These are phyloP conservation scores for Colletotrichum ledebouriae DNA, from an alignment of 2,329 filamentous ascomycete genomes.

Conservation along the genomic window DNA sequence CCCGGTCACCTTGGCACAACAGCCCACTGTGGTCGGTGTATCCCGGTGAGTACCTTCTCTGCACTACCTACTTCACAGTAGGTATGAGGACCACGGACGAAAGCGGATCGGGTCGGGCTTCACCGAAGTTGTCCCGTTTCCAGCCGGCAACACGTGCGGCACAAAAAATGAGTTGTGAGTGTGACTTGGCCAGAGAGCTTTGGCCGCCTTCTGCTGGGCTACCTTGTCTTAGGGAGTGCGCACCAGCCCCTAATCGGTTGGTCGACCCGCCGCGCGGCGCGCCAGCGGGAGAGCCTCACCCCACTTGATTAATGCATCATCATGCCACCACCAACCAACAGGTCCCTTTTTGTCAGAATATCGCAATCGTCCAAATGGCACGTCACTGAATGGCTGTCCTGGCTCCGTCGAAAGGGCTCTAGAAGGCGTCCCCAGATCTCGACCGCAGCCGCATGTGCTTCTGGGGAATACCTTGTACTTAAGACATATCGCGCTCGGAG, in stretches of 20 bases:
- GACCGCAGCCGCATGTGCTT: constrained; percentile 19
- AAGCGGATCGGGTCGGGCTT: not conserved
- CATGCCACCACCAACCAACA: constrained; percentile 43
- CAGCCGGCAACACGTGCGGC: not conserved
- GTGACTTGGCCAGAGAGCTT: no score
- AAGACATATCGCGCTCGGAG: constrained; percentile 28
- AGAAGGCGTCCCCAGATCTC: constrained; percentile 37
- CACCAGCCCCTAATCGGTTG: constrained; percentile 9
- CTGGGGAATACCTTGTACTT: constrained; percentile 19
- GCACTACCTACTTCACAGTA: not conserved
- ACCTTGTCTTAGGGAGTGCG: no score
- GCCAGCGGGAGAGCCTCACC: constrained; percentile 39
- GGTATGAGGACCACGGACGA: not conserved
- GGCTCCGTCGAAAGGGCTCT: constrained; percentile 23
- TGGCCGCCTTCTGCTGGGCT: no score
- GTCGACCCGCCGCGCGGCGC: constrained; percentile 10
- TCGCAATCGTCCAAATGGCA: constrained; percentile 31
- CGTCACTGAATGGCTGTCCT: constrained; percentile 38
- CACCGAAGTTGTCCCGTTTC: constrained; percentile 1
- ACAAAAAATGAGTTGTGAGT: not conserved
- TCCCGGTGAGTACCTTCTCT: no score
- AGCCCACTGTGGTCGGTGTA: no score
- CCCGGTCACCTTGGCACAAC: no score
- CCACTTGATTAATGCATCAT: constrained; percentile 41
- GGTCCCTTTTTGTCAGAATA: constrained; percentile 42